Base-by-base conservation (phyloP, 495 filamentous ascomycete species). In the Podospora australis region DNA sequence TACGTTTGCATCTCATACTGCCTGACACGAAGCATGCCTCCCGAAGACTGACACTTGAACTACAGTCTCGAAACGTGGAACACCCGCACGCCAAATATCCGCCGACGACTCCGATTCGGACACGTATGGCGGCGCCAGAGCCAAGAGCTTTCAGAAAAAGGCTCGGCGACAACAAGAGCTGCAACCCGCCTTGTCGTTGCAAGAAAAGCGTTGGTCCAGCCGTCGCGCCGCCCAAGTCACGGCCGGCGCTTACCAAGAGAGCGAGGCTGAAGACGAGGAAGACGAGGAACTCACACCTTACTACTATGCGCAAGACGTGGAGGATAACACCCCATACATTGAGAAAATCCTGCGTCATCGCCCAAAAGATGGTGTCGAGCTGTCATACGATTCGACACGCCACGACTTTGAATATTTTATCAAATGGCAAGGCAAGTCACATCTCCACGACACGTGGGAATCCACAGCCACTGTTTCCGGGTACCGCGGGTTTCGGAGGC, bases 381-480 rank as follows among this genome's bases (percentile, higher is more conserved):
- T 80, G 24, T 69, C 74, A 17, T 58, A 65, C n/a, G 71, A 82
- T 44, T 52, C 79, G 30, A 77, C 74, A 17, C 86, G 86, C 52
- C 79, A 88, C 45, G 86, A 96, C 56, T 96, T 89, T 52, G 86
- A 95, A 50, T 98, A 88, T 63, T 88, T 84, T 60, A 90, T 99
- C 57, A 99, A 99, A 73, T 99, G 92, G 92, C 88, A 96, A 66
- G 85, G 80, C 51, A 86, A 88, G 67, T 94, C 92, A 19, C 87
- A 97, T 64, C 87, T 89, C 55, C 92, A 99, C 70, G 83, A 90
- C 23, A 92, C 91, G 2, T 97, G 94, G 94, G 88, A 96, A 65
- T 80, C 80, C 0, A 80, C 83, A 19, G 83, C 87, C 43, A 74
- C 68, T 38, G 74, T 95, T 22, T 60, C 64, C 7, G 67, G 63